Evolutionary conservation across 176 grass and related monocot species (phyloP).

Genomic region (Zoysia japonica): DNA sequence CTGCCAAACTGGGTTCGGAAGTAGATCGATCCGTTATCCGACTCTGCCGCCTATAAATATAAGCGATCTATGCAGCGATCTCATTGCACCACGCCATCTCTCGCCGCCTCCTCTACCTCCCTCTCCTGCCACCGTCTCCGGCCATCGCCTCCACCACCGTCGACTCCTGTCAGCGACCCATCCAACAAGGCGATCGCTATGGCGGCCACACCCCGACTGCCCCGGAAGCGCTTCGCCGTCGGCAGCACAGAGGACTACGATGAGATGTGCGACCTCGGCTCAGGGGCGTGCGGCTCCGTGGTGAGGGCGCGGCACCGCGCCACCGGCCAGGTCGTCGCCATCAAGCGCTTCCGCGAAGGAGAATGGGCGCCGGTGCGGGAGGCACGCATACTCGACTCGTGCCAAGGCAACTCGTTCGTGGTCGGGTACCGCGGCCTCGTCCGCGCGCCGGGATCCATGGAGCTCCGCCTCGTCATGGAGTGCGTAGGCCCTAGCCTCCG

Average conservation of each 20-base stretch:
- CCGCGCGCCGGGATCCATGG: not conserved
- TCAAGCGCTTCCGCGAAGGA: not conserved
- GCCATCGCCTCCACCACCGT: not conserved
- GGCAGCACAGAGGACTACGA: not conserved
- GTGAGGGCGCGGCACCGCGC: slow-evolving; percentile 5
- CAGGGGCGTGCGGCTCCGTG: not conserved
- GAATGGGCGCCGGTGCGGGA: not conserved
- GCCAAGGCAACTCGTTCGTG: slow-evolving; percentile 19
- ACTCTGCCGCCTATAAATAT: not conserved
- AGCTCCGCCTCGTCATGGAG: slow-evolving; percentile 40
- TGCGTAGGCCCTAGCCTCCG: slow-evolving; percentile 18
- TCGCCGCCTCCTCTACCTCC: not conserved
- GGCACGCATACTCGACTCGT: not conserved
- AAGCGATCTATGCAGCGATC: not conserved
- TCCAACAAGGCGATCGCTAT: not conserved
- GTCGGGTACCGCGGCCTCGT: slow-evolving; percentile 17
- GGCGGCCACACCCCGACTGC: not conserved
- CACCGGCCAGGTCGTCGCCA: not conserved
- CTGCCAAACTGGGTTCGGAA: too few relatives aligned
- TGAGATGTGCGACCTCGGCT: not conserved
- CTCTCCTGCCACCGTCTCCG: not conserved
- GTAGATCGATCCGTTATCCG: too few relatives aligned
- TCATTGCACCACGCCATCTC: not conserved
- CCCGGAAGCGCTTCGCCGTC: not conserved
- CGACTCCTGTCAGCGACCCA: not conserved